A percentile compares a stretch with the other conserved stretches of the same genome.
phyloP scores from a whole-genome alignment of 306 rosid genomes.

The Prunus padus region DNA sequence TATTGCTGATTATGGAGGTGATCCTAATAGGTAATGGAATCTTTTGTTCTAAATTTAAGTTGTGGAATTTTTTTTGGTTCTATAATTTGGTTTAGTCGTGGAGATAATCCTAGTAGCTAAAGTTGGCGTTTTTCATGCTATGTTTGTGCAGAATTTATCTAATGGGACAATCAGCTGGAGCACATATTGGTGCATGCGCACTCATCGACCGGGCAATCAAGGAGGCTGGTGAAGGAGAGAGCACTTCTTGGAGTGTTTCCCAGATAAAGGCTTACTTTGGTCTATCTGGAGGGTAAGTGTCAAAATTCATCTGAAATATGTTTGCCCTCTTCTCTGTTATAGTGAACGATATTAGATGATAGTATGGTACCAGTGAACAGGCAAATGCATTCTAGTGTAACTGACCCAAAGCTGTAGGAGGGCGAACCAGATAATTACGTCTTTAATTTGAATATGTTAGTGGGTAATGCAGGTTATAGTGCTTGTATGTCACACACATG shows the following conservation, averaged over 20 bases:
- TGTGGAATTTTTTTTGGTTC: neutral
- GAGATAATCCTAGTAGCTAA: conserved; percentile 16
- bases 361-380: no score
- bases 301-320: conserved; percentile 1
- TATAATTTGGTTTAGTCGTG: neutral
- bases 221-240: conserved; percentile 88
- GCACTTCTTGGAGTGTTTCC: conserved; percentile 76
- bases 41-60: neutral
- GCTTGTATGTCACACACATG: neutral
- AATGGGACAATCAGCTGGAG: conserved; percentile 99
- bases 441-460: neutral
- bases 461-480: neutral
- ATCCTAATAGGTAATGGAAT: conserved; percentile 60
- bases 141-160: conserved; percentile 60
- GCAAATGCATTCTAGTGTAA: neutral
- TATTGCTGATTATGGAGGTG: conserved; percentile 91
- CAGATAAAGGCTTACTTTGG: conserved; percentile 87
- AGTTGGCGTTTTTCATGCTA: conserved; percentile 16
- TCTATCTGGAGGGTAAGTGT: conserved; percentile 88
- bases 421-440: neutral
- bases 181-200: conserved; percentile 90
- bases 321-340: neutral
- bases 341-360: neutral
- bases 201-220: conserved; percentile 83
- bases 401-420: neutral